Percentiles rank a stretch among this genome's conserved stretches.
phyloP scores from a whole-genome alignment of 148 eudicot genomes.

The Mesembryanthemum crystallinum region DNA sequence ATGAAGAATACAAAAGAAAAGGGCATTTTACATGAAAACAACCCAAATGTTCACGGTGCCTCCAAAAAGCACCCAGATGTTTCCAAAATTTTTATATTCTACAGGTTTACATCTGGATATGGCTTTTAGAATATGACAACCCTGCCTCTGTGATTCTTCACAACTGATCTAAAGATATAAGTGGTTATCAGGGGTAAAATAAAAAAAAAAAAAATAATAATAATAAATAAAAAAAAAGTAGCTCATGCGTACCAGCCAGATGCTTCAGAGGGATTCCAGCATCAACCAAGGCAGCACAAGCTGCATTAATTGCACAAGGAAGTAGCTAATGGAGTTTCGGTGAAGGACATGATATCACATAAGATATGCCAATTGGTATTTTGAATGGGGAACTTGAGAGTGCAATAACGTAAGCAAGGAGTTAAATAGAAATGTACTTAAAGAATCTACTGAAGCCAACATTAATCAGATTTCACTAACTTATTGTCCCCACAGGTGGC shows the following conservation, averaged over 20 bases:
- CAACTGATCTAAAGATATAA: not conserved
- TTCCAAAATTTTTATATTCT: too few species aligned
- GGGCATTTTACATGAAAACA: not conserved
- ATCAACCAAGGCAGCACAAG: conserved; percentile 93
- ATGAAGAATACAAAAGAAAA: not conserved
- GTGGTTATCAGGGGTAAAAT: not conserved
- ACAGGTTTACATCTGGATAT: not conserved
- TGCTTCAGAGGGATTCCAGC: conserved; percentile 90
- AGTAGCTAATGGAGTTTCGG: conserved; percentile 64
- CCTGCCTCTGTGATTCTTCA: not conserved
- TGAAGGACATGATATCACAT: conserved; percentile 40
- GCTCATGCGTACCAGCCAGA: conserved; percentile 66
- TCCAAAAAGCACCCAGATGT: not conserved
- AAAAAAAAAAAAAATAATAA: too few species aligned
- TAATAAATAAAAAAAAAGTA: not conserved
- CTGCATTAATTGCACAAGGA: conserved; percentile 92
- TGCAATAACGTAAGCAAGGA: not conserved
- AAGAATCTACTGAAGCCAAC: not conserved
- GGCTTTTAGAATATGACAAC: not conserved
- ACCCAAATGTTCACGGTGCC: not conserved
- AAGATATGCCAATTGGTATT: not conserved
- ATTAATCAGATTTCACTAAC: too few species aligned
- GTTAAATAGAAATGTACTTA: not conserved
- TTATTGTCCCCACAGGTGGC: not conserved
- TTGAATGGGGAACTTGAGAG: not conserved